Evolutionary conservation across 2,329 filamentous ascomycete species (phyloP).

Genomic region (Phaeophleospora eucalypticola): DNA sequence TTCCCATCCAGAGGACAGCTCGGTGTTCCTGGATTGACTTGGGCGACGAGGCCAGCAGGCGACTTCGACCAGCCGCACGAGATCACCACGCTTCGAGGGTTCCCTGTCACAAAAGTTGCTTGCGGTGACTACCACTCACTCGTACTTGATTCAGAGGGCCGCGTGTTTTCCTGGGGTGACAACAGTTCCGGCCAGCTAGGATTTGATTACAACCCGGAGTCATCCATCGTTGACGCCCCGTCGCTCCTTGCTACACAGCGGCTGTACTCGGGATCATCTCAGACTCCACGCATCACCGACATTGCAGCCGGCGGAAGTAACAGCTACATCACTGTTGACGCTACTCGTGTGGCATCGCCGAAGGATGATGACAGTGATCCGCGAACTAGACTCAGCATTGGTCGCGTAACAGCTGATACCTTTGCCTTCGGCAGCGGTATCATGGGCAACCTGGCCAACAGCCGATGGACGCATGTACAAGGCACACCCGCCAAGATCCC

Average conservation of each 20-base stretch:
- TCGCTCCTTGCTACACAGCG: conserved; percentile 65
- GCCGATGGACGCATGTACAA: conserved; percentile 85
- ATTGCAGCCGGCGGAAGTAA: conserved; percentile 83
- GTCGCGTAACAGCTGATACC: conserved; percentile 66
- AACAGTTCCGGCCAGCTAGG: conserved; percentile 89
- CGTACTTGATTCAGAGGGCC: conserved; percentile 69
- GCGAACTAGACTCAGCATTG: conserved; percentile 42
- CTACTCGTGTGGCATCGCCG: conserved; percentile 54
- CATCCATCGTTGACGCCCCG: conserved; percentile 64
- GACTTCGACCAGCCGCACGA: conserved; percentile 81
- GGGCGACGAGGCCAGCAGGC: conserved; percentile 70
- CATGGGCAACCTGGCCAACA: conserved; percentile 75
- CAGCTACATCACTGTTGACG: conserved; percentile 83
- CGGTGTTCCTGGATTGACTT: conserved; percentile 77
- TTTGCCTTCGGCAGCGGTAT: conserved; percentile 88
- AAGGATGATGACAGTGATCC: conserved; percentile 22
- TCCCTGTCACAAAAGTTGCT: conserved; percentile 69
- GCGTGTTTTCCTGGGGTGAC: conserved; percentile 83
- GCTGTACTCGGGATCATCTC: conserved; percentile 65
- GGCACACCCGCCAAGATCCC: conserved; percentile 74
- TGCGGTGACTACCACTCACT: conserved; percentile 84
- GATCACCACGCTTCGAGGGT: conserved; percentile 65
- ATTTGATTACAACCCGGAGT: conserved; percentile 63
- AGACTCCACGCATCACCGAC: conserved; percentile 64
- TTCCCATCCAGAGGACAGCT: conserved; percentile 84